Evolutionary conservation across 2,329 filamentous ascomycete genomes (phyloP), one percentile per base, ranked within the genome.

Genomic region (Beauveria scarabaeidicola): DNA sequence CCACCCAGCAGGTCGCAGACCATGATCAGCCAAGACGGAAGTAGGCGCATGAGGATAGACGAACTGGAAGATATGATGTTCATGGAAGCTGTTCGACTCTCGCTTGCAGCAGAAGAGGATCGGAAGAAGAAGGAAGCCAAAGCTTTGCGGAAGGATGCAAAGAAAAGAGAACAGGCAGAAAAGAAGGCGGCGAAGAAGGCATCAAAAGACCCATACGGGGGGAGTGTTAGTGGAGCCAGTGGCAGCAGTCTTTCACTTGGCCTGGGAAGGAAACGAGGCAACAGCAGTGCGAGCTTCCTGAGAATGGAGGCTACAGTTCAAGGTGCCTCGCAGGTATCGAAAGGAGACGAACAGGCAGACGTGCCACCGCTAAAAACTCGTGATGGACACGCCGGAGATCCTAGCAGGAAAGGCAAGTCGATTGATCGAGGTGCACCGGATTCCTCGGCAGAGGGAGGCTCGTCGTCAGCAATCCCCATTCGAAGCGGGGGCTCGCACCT

Each of bases 51-150:
- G 59, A 81, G 90, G 32, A 84, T 95, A 69, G 90, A 95, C 23
- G 92, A 97, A 66, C 80, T 97, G 0, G 94, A 99, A 70, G 93
- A 96, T 52, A 89, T 99, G 78, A 99, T 99, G 94, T 91, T 97
- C 79, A 91, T 94, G 80, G 94, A 99, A 72, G 94, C 94, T 0
- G 95, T 99, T 52, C 82, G 94, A 43, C 73, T 96, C 32, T 96
- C 91, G 52, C 78, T 99, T n/a, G 91, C 89, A 0, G 87, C 90
- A 1, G 94, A 99, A 70, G 93, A 97, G 68, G 93, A 97, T 46
- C 83, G 93, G n/a, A 89, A 91, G 65, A 87, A 83, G 51, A 94
- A 90, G 69, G 88, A 93, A 61, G 74, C 74, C 44, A 76, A 76
- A 64, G 69, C 68, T 5, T 48, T 70, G 15, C 68, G 71, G 8